These are phyloP conservation scores for Rhizopogon salebrosus DNA, from an alignment of 768 basidiomycete genomes.

Conservation along the genomic window DNA sequence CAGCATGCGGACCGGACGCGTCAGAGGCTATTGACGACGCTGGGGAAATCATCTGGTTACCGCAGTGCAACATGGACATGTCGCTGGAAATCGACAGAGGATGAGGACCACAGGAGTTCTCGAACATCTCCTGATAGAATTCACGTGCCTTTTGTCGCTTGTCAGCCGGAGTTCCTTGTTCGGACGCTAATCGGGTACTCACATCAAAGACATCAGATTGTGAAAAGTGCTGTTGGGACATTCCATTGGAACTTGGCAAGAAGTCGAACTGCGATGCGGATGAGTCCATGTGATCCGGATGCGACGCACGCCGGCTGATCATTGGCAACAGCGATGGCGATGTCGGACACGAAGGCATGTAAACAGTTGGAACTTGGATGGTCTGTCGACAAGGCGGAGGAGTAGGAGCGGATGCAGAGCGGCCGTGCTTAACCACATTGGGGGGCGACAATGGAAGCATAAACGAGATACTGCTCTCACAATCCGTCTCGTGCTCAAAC, in stretches of 20 bases:
- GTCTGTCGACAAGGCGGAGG: conserved; percentile 59
- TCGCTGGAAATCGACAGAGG: conserved; percentile 40
- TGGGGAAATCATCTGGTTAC: conserved; percentile 45
- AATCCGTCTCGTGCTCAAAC: conserved; percentile 38
- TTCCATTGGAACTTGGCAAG: conserved; percentile 39
- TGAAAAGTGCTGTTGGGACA: conserved; percentile 35
- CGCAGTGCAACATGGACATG: conserved; percentile 32
- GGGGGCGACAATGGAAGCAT: conserved; percentile 34
- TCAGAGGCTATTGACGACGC: conserved; percentile 41
- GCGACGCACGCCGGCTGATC: conserved; percentile 56
- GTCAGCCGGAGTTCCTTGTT: conserved; percentile 1
- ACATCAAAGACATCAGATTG: conserved; percentile 35
- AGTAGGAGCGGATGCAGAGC: conserved; percentile 57
- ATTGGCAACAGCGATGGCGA: conserved; percentile 51
- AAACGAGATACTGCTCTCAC: conserved; percentile 48
- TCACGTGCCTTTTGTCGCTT: conserved; percentile 37
- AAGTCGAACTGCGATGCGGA: conserved; percentile 50
- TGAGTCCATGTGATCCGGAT: conserved; percentile 41
- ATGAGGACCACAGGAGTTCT: conserved; percentile 25
- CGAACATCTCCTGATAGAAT: conserved; percentile 47
- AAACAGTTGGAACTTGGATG: conserved; percentile 64
- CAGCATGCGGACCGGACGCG: conserved; percentile 43
- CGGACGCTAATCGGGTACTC: conserved; percentile 17
- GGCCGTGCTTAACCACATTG: conserved; percentile 36
- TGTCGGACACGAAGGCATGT: conserved; percentile 58